Evolutionary conservation across 352 stramenopile species (phyloP), one percentile per base, ranked within the genome.

Genomic region (Globisporangium carolinianum): DNA sequence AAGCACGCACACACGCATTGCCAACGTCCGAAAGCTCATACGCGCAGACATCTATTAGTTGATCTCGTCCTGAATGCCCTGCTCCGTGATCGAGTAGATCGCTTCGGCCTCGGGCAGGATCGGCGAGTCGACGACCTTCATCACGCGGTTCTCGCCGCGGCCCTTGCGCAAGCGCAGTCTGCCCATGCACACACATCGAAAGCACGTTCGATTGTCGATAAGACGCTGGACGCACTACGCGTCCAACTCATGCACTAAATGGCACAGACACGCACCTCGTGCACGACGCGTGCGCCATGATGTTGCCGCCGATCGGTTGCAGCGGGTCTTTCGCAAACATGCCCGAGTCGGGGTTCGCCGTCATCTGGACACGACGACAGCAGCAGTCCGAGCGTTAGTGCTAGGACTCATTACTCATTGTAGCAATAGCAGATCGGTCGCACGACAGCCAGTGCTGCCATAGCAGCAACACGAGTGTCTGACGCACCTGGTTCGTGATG

Each of bases 121-220:
- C 12, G 97, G 97, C 4, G 90, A 98, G 68, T 98, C 95, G 36
- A 98, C 88, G 15, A 98, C 83, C 68, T 98, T 98, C 85, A 98
- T 98, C 58, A 99, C 95, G 18, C 97, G 94, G 62, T 99, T 99
- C 65, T 99, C 96, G 11, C 97, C 97, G 47, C 97, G 90, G 11
- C 91, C 97, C 68, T 99, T 99, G 51, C 92, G 89, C 47, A 99
- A 75, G 11, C 95, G 91, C 58, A 98, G 72, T 64, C 79, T 89
- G 39, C 6, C 53, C 6, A 47, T 18, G 10, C n/a, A 15, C 49
- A 36, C 56, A 38, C 6, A 43, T 12, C 32, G 6, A 41, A 51
- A 15, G 24, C 24, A 24, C 18, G 24, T 24, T 24, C 24, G 24
- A 24, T 24, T 24, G 24, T 24, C 24, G 24, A 2, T 24, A 24